phyloP scores from a whole-genome alignment of 768 basidiomycete genomes.

The Leccinum pellstonianum region DNA sequence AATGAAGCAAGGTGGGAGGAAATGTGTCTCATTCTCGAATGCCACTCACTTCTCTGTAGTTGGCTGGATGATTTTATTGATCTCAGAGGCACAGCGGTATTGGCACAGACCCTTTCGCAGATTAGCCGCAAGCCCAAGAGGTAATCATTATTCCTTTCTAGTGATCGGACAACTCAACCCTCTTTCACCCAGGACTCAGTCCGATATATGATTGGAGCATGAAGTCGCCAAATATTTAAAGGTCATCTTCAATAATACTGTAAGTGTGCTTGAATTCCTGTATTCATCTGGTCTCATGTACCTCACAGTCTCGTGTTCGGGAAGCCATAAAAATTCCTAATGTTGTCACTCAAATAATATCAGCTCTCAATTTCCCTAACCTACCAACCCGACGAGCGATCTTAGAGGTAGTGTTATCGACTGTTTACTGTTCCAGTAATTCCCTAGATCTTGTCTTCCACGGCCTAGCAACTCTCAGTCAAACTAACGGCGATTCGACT shows the following conservation, averaged over 20 bases:
- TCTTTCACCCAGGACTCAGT: conserved; percentile 27
- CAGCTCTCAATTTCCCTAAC: conserved; percentile 79
- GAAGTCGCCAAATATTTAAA: conserved; percentile 88
- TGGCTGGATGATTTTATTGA: conserved; percentile 79
- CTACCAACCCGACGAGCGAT: conserved; percentile 75
- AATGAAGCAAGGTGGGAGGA: conserved; percentile 70
- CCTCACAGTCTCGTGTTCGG: conserved; percentile 54
- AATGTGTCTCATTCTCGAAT: not conserved
- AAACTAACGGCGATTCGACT: conserved; percentile 53
- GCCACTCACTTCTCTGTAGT: conserved; percentile 39
- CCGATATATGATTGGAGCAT: conserved; percentile 74
- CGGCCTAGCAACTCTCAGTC: conserved; percentile 73
- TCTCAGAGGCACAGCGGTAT: conserved; percentile 79
- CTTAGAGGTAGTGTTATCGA: conserved; percentile 75
- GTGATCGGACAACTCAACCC: not conserved
- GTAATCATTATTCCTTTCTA: conserved; percentile 35
- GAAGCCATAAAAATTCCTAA: conserved; percentile 73
- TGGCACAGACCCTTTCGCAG: conserved; percentile 74
- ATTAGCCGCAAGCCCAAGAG: conserved; percentile 72
- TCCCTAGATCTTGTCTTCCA: conserved; percentile 67
- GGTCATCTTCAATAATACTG: conserved; percentile 70
- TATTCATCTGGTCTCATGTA: conserved; percentile 10
- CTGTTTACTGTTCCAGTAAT: conserved; percentile 64
- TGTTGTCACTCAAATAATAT: conserved; percentile 76
- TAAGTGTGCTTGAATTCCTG: conserved; percentile 31